These are phyloP conservation scores for Chloris gayana DNA, from an alignment of 176 grass and related monocot species.

Conservation along the genomic window DNA sequence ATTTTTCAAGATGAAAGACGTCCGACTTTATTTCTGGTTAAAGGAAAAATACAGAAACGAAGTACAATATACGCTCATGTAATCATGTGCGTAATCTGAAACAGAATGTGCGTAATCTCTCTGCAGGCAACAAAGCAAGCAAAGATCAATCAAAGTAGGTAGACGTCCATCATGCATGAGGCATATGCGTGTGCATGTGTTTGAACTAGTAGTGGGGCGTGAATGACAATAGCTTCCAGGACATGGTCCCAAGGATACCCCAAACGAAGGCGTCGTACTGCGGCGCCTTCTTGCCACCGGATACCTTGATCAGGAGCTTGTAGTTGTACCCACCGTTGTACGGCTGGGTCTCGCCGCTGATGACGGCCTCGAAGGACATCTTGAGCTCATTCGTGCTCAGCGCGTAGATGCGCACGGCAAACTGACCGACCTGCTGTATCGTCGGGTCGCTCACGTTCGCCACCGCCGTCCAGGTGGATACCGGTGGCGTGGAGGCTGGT, in stretches of 20 bases:
- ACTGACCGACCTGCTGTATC: constrained; percentile 39
- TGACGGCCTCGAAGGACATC: background rate
- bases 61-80: too few species aligned
- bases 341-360: constrained; percentile 40
- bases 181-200: too few species aligned
- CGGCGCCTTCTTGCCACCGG: background rate
- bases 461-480: constrained; percentile 26
- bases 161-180: too few species aligned
- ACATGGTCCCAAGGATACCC: constrained; percentile 30
- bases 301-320: constrained; percentile 25
- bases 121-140: too few species aligned
- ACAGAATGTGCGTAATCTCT: too few species aligned
- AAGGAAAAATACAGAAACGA: too few species aligned
- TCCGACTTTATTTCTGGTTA: too few species aligned
- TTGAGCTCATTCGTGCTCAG: background rate
- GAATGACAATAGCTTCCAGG: constrained; percentile 45
- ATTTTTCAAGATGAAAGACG: too few species aligned
- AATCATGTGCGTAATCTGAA: too few species aligned
- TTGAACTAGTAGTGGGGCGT: constrained; percentile 1
- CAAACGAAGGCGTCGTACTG: constrained; percentile 31
- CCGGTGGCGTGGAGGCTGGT: too few species aligned
- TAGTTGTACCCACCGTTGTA: constrained; percentile 34
- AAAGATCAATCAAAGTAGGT: too few species aligned
- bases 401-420: constrained; percentile 34
- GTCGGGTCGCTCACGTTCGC: constrained; percentile 10